Base-by-base conservation (phyloP, 2,329 filamentous ascomycete species). In the Emergomyces orientalis region DNA sequence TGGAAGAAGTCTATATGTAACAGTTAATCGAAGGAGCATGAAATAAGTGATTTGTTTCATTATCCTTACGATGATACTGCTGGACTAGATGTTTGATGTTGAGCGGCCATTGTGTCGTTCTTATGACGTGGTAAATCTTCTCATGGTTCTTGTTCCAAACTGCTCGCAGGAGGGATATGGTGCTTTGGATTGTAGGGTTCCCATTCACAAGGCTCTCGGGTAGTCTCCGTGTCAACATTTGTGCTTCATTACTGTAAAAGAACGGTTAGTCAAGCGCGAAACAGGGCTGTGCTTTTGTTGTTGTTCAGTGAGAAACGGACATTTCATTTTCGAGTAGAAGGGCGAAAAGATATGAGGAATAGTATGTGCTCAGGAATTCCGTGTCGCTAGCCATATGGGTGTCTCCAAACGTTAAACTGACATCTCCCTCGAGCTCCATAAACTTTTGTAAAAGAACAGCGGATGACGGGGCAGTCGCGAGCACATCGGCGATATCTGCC, bases 251-350 rank as follows among this genome's bases (percentile, higher is more conserved):
- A 61, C 75, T 76, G 56, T 32, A 27, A 22, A 57, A 34, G 22
- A 58, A 32, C 22, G 32, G 54, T 52, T 51, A 59, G 43, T 43
- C 25, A 45, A 58, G 34, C 34, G 58, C 43, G n/a, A 27, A n/a
- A 9, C 9, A 43, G 27, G 11, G 58, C 19, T 2, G 13, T 61
- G 30, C 47, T 49, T 3, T 32, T 1, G 11, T 37, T 37, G 30
- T 30, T 52, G 3, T 54, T 4, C 14, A 1, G 30, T 67, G 37
- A 9, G 4, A 11, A 25, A 51, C 74, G 68, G 37, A 78, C 76
- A 76, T 69, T 67, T 78, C 70, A 58, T 76, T 70, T 11, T 71
- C 72, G 52, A 77, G 71, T 56, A 78, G 72, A 49, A 76, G 74
- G 7, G 73, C 72, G 56, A 77, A 71, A 56, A 78, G 71, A 63